Evolutionary conservation across 805 yeast species (phyloP).

Genomic region (Starmerella roubikii): DNA sequence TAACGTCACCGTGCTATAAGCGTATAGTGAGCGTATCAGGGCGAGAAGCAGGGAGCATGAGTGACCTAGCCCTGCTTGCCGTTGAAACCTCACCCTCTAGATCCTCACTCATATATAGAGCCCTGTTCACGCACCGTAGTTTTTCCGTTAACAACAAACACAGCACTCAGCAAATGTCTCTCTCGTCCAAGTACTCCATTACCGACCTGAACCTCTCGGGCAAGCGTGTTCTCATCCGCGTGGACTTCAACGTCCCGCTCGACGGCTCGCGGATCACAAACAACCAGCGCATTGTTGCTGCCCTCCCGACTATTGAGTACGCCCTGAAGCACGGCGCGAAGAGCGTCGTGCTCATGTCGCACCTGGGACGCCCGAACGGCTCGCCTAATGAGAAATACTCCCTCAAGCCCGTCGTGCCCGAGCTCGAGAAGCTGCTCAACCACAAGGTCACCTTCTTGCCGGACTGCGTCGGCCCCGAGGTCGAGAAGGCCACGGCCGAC

Average conservation of each 20-base stretch:
- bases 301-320: slow-evolving; percentile 94
- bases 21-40: too few relatives aligned
- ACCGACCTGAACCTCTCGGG: slow-evolving; percentile 73
- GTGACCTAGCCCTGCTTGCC: too few relatives aligned
- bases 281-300: slow-evolving; percentile 99
- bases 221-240: slow-evolving; percentile 97
- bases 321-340: slow-evolving; percentile 83
- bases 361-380: slow-evolving; percentile 99
- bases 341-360: slow-evolving; percentile 86
- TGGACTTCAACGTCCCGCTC: slow-evolving; percentile 45
- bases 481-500: slow-evolving; percentile 60
- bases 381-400: slow-evolving; percentile 75
- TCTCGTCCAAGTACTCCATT: slow-evolving; percentile 85
- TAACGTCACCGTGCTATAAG: too few relatives aligned
- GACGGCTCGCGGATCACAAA: slow-evolving; percentile 96
- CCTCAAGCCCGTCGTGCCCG: slow-evolving; percentile 83
- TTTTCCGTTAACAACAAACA: too few relatives aligned
- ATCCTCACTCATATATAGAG: too few relatives aligned
- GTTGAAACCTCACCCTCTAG: too few relatives aligned
- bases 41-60: too few relatives aligned
- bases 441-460: slow-evolving; percentile 63
- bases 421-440: slow-evolving; percentile 65
- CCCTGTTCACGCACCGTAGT: too few relatives aligned
- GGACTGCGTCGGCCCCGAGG: slow-evolving; percentile 90
- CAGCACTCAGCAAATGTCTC: too few relatives aligned